Conservation (phyloP, 148 eudicot genomes). For the Rhododendron williamsianum region DNA sequence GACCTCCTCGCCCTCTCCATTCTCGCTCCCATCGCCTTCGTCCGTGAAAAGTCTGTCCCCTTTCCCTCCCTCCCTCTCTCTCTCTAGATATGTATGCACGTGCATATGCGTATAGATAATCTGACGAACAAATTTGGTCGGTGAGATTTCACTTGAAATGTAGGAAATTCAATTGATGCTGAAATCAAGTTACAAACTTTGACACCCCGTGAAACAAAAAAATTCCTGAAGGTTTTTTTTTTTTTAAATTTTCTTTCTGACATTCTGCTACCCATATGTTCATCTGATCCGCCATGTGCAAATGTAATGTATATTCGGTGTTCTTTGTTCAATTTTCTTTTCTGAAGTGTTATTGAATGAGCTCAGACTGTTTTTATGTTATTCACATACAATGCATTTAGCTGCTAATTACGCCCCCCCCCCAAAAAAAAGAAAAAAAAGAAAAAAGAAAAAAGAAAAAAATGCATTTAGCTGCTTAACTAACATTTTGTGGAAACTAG, state of each 20-base stretch:
- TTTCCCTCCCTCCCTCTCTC: slow-evolving; percentile 6
- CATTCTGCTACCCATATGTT: neutral
- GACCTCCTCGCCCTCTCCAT: slow-evolving; percentile 73
- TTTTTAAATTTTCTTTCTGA: neutral
- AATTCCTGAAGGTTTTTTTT: neutral
- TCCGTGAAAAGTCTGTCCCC: slow-evolving; percentile 67
- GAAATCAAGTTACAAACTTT: neutral
- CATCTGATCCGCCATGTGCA: neutral
- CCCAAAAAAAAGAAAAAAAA: too few species aligned
- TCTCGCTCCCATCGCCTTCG: slow-evolving; percentile 82
- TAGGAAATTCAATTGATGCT: neutral
- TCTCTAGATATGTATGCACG: neutral
- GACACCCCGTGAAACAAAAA: neutral
- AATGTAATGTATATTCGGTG: neutral
- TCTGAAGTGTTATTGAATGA: neutral
- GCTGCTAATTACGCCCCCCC: neutral
- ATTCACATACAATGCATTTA: neutral
- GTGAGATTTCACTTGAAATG: neutral
- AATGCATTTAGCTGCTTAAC: neutral
- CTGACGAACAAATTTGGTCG: neutral
- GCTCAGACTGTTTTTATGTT: neutral
- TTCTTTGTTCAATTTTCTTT: neutral
- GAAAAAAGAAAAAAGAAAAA: too few species aligned
- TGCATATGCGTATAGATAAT: neutral
- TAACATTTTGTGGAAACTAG: too few species aligned